phyloP scores from a whole-genome alignment of 257 asterid species.

The Voacanga thouarsii region DNA sequence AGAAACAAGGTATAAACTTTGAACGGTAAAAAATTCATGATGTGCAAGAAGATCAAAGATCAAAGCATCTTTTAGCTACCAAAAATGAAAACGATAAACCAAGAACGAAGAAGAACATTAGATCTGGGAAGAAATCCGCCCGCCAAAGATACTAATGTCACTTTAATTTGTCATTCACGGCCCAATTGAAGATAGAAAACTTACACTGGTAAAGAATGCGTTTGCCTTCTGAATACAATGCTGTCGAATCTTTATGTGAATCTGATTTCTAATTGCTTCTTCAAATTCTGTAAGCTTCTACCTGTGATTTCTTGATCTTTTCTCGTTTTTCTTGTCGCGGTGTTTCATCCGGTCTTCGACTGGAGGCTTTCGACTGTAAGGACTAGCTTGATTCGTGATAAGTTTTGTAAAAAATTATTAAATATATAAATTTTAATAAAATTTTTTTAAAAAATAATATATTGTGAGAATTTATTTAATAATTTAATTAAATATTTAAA shows the following conservation, averaged over 20 bases:
- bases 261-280: neutral
- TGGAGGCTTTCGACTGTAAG: too few species aligned
- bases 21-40: neutral
- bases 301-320: constrained; percentile 7
- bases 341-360: constrained; percentile 1
- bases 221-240: neutral
- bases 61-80: neutral
- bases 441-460: too few species aligned
- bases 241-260: neutral
- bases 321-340: neutral
- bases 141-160: neutral
- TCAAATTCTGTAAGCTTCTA: neutral
- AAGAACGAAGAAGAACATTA: neutral
- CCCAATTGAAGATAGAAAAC: neutral
- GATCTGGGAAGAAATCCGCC: neutral
- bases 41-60: neutral
- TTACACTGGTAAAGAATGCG: neutral
- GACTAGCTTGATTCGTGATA: too few species aligned
- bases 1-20: neutral
- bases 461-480: too few species aligned
- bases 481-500: too few species aligned
- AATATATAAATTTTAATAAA: too few species aligned
- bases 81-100: neutral
- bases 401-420: too few species aligned
- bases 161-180: neutral